Conservation (phyloP, 2,329 filamentous ascomycete genomes). For the Furcasterigmium furcatum region DNA sequence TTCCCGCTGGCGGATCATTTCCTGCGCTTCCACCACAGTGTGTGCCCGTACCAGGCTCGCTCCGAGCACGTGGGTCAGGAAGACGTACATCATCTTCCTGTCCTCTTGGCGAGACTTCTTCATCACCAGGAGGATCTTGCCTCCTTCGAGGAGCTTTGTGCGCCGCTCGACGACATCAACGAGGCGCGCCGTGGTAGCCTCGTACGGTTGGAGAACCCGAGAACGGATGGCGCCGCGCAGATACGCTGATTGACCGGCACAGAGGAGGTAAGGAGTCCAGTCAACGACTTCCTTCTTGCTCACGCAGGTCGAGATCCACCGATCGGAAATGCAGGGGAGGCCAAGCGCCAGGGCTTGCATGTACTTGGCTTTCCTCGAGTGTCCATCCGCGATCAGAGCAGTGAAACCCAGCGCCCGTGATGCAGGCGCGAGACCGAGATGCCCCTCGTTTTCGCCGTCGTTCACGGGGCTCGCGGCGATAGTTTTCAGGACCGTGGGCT, state of each 20-base stretch:
- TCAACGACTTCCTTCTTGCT: conserved; percentile 58
- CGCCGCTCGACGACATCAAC: conserved; percentile 54
- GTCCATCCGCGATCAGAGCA: conserved; percentile 79
- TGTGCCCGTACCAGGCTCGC: conserved; percentile 66
- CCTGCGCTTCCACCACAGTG: conserved; percentile 63
- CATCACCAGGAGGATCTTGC: conserved; percentile 71
- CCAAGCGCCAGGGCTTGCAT: conserved; percentile 91
- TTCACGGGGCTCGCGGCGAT: conserved; percentile 22
- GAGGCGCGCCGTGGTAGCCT: conserved; percentile 54
- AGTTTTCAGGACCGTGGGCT: conserved; percentile 33
- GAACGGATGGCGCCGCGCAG: conserved; percentile 77
- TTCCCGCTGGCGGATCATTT: conserved; percentile 50
- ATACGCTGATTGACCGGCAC: conserved; percentile 75
- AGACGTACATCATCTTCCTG: conserved; percentile 70
- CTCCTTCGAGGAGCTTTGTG: conserved; percentile 59
- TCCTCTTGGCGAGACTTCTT: conserved; percentile 54
- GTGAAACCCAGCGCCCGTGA: conserved; percentile 64
- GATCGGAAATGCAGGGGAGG: conserved; percentile 77
- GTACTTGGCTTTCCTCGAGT: conserved; percentile 86
- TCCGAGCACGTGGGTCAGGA: conserved; percentile 76
- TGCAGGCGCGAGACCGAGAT: background rate
- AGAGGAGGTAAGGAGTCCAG: conserved; percentile 80
- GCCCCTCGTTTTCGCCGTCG: conserved; percentile 21
- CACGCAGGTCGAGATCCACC: conserved; percentile 77
- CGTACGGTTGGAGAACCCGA: conserved; percentile 61